Evolutionary conservation across 129 eudicot genomes (phyloP), one percentile per base, ranked within the genome.

Genomic region (Pulicaria dysenterica): DNA sequence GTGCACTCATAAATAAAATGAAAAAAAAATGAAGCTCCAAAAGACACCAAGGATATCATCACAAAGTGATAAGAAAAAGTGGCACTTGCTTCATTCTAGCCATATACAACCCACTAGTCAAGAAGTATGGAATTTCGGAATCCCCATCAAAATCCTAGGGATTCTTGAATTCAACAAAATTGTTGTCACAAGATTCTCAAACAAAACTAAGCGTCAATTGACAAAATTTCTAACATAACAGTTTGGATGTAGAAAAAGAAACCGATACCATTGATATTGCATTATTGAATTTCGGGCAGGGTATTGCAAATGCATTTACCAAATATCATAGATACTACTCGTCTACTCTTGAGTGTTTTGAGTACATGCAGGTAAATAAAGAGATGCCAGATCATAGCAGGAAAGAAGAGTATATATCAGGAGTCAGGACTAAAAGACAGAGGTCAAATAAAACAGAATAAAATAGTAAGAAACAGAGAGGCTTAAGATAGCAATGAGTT

Each of bases 271-370:
- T 40, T 40, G 10, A 39, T 47, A 34, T 39, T 38, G 67, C 46
- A 24, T 24, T 24, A 24, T 24, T 24, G 31, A 24, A 24, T 24
- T 24, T 0, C 2, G 31, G 31, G 2, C 31, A 24, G 31, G 31
- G 5, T 40, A 40, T 39, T 62, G 67, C 49, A 62, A 38, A 60
- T 60, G 66, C 19, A 60, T 37, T 37, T 60, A n/a, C 45, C 17
- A 38, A 36, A 60, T 60, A 60, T 39, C 45, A 60, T 12, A 40
- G 67, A 9, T 62, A 63, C 50, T 14, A 63, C 13, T 39, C 13
- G 7, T 8, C 50, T 14, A 63, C 13, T 39, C 13, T 14, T 8
- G 19, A 63, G 50, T 15, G 37, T 41, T 62, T 41, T 24, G 2
- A 24, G 2, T 24, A 24, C 2, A 24, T 24, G 31, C 31, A 24